Evolutionary conservation across 1,284 basidiomycete genomes (phyloP).

Genomic region (Trametes pubescens): DNA sequence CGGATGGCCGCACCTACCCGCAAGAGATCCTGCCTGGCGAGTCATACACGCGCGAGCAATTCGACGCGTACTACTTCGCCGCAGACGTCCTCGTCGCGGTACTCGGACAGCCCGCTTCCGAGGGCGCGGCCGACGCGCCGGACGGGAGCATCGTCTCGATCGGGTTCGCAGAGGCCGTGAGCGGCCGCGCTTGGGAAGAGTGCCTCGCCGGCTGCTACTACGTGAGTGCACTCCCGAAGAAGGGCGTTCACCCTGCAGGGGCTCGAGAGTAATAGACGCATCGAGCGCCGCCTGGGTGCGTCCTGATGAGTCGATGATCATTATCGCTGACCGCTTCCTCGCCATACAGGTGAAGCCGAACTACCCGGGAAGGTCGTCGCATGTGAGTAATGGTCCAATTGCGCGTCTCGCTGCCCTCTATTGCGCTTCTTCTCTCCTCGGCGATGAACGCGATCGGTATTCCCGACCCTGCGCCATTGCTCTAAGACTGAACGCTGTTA

Average conservation of each 20-base stretch:
- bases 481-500: neutral
- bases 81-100: constrained; percentile 82
- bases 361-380: constrained; percentile 92
- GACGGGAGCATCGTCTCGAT: constrained; percentile 44
- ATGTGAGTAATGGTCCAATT: constrained; percentile 61
- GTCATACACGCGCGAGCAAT: constrained; percentile 60
- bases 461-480: neutral
- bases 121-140: constrained; percentile 35
- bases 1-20: constrained; percentile 84
- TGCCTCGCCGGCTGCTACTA: constrained; percentile 86
- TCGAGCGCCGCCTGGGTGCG: constrained; percentile 8
- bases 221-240: constrained; percentile 51
- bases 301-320: constrained; percentile 23
- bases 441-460: constrained; percentile 21
- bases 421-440: neutral
- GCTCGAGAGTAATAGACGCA: neutral
- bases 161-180: constrained; percentile 54
- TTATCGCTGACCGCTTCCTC: constrained; percentile 17
- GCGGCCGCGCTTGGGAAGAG: constrained; percentile 67
- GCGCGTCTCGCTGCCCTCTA: neutral
- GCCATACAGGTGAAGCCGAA: constrained; percentile 80
- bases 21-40: constrained; percentile 62
- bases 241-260: neutral
- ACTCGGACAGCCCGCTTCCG: constrained; percentile 39
- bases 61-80: constrained; percentile 79